Percentiles rank a stretch among this genome's conserved stretches.
Conservation (phyloP, 352 stramenopile genomes). For the Halophytophthora polymorphica region DNA sequence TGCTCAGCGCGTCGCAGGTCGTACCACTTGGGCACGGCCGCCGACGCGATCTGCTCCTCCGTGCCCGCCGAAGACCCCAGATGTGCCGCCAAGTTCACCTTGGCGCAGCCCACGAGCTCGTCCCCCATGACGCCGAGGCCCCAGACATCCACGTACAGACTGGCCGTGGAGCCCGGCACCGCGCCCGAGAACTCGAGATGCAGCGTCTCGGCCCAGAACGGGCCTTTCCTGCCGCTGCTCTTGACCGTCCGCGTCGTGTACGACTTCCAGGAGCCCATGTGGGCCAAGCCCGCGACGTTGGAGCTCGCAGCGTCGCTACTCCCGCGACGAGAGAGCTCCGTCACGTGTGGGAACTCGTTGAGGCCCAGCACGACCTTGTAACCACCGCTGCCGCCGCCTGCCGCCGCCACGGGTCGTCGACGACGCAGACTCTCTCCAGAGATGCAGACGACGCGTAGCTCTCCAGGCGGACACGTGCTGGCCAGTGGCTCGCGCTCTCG, state of each 20-base stretch:
- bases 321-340: constrained; percentile 8
- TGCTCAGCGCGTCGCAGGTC: constrained; percentile 59
- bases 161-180: constrained; percentile 71
- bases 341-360: constrained; percentile 70
- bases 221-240: constrained; percentile 38
- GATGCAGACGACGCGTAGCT: constrained; percentile 82
- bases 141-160: constrained; percentile 77
- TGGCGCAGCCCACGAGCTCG: constrained; percentile 68
- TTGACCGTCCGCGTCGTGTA: constrained; percentile 68
- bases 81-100: constrained; percentile 76
- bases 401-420: constrained; percentile 15
- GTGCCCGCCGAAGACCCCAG: constrained; percentile 56
- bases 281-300: constrained; percentile 38
- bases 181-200: constrained; percentile 73
- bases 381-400: constrained; percentile 46
- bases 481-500: constrained; percentile 60
- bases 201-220: constrained; percentile 80
- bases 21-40: constrained; percentile 75
- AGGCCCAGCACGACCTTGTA: constrained; percentile 70
- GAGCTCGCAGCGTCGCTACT: constrained; percentile 21
- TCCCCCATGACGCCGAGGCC: constrained; percentile 72
- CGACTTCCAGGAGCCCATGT: constrained; percentile 54
- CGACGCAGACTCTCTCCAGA: constrained; percentile 39
- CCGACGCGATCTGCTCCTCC: constrained; percentile 66
- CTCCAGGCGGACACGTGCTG: constrained; percentile 68